A percentile compares a stretch with the other conserved stretches of the same genome.
phyloP scores from a whole-genome alignment of 257 asterid genomes.

The Solanum paucissectum region DNA sequence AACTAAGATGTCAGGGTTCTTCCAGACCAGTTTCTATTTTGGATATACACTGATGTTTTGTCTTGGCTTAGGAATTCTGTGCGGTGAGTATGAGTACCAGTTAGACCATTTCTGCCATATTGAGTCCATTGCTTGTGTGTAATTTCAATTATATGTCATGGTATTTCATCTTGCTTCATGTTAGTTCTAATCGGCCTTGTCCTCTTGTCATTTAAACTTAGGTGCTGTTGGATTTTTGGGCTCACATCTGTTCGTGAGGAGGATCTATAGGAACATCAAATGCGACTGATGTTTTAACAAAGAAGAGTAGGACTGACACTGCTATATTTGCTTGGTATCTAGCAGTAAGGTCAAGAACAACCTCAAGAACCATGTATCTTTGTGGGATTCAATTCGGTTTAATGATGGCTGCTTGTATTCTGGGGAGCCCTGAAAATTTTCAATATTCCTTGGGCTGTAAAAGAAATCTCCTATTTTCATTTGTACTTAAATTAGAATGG shows the following conservation, averaged over 20 bases:
- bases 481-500: constrained; percentile 20
- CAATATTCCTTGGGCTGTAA: constrained; percentile 21
- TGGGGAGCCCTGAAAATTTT: constrained; percentile 20
- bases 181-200: background rate
- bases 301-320: background rate
- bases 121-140: background rate
- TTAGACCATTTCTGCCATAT: background rate
- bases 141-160: background rate
- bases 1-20: constrained; percentile 70
- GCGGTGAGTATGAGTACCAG: constrained; percentile 46
- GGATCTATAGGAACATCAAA: constrained; percentile 94
- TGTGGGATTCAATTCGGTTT: constrained; percentile 1
- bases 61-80: constrained; percentile 60
- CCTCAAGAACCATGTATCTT: constrained; percentile 1
- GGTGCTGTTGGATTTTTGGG: constrained; percentile 96
- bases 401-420: constrained; percentile 16
- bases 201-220: background rate
- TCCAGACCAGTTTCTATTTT: constrained; percentile 59
- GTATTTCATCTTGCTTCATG: background rate
- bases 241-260: constrained; percentile 84
- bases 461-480: constrained; percentile 6
- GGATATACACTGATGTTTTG: constrained; percentile 65
- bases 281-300: constrained; percentile 39
- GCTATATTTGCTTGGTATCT: background rate
- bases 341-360: constrained; percentile 1